These are phyloP conservation scores for Trametes sp. DNA, from an alignment of 1,284 basidiomycete genomes.

Conservation along the genomic window DNA sequence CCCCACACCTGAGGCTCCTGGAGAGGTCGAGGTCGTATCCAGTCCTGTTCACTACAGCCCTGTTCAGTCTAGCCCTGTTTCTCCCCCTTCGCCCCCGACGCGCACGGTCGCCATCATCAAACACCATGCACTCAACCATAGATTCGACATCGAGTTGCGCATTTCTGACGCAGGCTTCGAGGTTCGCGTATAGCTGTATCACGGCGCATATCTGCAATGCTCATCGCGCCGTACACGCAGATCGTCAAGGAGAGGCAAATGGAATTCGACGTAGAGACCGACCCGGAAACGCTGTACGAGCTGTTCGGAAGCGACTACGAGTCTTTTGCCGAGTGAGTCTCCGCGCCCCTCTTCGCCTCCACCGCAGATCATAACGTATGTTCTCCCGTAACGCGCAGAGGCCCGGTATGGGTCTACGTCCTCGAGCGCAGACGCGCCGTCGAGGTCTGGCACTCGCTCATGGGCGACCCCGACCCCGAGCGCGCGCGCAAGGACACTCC, in stretches of 20 bases:
- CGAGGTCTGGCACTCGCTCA: constrained; percentile 77
- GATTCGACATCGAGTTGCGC: constrained; percentile 78
- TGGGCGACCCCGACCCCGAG: constrained; percentile 69
- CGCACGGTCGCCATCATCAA: constrained; percentile 84
- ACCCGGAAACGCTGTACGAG: constrained; percentile 77
- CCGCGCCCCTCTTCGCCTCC: constrained; percentile 12
- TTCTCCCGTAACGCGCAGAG: constrained; percentile 50
- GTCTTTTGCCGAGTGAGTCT: constrained; percentile 74
- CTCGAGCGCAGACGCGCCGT: constrained; percentile 80
- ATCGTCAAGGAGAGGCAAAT: constrained; percentile 85
- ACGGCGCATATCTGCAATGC: not conserved
- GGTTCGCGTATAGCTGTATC: constrained; percentile 49
- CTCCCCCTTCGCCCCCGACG: constrained; percentile 49
- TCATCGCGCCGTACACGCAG: constrained; percentile 43
- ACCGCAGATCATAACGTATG: constrained; percentile 7
- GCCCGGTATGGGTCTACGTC: constrained; percentile 87
- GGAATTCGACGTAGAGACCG: constrained; percentile 82
- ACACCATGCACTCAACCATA: constrained; percentile 69
- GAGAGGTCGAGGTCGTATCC: constrained; percentile 29
- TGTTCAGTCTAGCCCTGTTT: constrained; percentile 29
- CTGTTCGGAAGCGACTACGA: constrained; percentile 79
- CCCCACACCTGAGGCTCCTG: constrained; percentile 15
- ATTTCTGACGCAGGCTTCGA: constrained; percentile 82
- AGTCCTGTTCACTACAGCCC: constrained; percentile 22
- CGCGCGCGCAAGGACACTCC: constrained; percentile 61